phyloP scores from a whole-genome alignment of 129 eudicot genomes.

The Escallonia rubra region DNA sequence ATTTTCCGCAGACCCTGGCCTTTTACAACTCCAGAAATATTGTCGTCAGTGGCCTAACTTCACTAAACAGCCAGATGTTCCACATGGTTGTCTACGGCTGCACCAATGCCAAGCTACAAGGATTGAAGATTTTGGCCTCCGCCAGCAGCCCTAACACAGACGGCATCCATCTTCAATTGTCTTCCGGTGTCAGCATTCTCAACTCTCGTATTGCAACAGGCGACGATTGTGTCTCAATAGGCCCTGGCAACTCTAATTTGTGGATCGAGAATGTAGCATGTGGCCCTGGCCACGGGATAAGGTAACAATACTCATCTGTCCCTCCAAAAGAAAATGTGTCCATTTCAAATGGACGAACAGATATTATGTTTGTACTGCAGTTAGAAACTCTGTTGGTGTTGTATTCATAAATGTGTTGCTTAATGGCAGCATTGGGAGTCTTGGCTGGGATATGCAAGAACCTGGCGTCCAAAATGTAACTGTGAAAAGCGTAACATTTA shows the following conservation, averaged over 20 bases:
- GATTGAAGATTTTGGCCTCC: conserved; percentile 9
- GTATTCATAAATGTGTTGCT: not conserved
- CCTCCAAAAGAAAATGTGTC: too few relatives aligned
- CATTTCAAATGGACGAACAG: not conserved
- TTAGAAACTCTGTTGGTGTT: not conserved
- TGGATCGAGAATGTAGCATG: conserved; percentile 17
- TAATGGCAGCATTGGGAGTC: conserved; percentile 11
- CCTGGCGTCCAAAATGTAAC: conserved; percentile 12
- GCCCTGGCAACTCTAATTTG: conserved; percentile 9
- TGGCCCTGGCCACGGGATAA: conserved; percentile 23
- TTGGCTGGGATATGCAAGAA: conserved; percentile 13
- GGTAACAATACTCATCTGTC: not conserved
- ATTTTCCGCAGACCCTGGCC: not conserved
- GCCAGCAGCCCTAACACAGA: conserved; percentile 18
- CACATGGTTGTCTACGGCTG: not conserved
- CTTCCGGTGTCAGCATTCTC: conserved; percentile 8
- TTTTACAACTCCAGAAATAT: conserved; percentile 4
- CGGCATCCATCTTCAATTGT: conserved; percentile 10
- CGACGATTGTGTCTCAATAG: conserved; percentile 20
- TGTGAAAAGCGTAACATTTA: not conserved
- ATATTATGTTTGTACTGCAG: not conserved
- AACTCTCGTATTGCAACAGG: conserved; percentile 9
- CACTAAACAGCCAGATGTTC: too few relatives aligned
- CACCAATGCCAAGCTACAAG: conserved; percentile 9
- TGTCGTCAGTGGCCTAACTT: not conserved